Percentiles rank a stretch among this genome's conserved stretches.
Conservation (phyloP, 2,329 filamentous ascomycete genomes). For the Trichoderma citrinoviride region DNA sequence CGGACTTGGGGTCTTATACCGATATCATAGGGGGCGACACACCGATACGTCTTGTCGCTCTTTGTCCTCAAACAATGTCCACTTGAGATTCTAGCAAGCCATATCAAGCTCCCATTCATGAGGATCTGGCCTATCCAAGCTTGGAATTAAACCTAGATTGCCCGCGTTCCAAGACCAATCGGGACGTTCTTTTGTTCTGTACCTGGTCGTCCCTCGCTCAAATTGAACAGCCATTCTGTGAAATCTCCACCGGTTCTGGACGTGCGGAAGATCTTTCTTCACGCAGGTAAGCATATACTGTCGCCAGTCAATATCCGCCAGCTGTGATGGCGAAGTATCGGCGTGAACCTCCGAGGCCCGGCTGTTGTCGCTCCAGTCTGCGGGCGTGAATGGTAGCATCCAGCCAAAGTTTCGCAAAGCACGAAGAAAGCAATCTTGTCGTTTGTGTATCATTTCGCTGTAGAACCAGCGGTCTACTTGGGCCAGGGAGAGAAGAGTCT, state of each 20-base stretch:
- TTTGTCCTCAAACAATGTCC: not conserved
- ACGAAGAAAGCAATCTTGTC: not conserved
- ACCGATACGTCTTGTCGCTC: not conserved
- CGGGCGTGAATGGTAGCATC: conserved; percentile 13
- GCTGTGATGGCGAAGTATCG: not conserved
- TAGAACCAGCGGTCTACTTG: conserved; percentile 11
- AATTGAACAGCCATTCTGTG: conserved; percentile 8
- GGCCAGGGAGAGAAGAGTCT: not conserved
- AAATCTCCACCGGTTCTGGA: conserved; percentile 3
- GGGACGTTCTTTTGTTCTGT: not conserved
- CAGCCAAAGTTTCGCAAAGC: conserved; percentile 11
- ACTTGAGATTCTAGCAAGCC: not conserved
- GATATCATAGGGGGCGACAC: not conserved
- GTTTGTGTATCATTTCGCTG: not conserved
- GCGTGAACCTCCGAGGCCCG: not conserved
- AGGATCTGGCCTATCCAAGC: not conserved
- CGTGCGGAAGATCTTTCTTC: not conserved
- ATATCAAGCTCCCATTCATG: not conserved
- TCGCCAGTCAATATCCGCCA: not conserved
- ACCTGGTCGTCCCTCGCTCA: not conserved
- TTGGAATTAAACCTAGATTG: not conserved
- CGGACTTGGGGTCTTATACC: too few relatives aligned
- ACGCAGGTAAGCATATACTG: not conserved
- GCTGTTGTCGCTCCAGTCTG: conserved; percentile 3
- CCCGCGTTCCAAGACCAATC: conserved; percentile 2